Percentiles rank a stretch among this genome's conserved stretches.
These are phyloP conservation scores for Adansonia digitata DNA, from an alignment of 345 rosid genomes.

Conservation along the genomic window DNA sequence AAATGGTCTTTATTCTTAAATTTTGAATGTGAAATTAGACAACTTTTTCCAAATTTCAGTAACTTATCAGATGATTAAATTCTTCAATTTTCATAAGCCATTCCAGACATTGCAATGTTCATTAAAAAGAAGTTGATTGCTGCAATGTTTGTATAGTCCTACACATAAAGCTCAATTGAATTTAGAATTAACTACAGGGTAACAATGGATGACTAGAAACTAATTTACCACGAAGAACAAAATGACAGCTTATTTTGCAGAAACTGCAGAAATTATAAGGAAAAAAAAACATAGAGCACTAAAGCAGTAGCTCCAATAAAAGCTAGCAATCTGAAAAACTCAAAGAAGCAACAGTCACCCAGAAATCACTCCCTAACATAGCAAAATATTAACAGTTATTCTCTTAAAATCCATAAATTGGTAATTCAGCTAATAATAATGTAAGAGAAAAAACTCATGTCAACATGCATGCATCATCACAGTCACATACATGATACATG, in stretches of 20 bases:
- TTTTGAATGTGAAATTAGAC: neutral
- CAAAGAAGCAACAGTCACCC: too few species aligned
- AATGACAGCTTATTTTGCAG: neutral
- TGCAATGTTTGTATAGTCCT: neutral
- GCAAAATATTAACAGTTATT: too few species aligned
- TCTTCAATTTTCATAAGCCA: slow-evolving; percentile 3
- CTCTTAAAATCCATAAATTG: neutral
- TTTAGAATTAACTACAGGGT: neutral
- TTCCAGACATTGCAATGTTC: neutral
- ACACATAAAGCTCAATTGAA: neutral
- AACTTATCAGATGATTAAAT: neutral
- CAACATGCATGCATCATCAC: neutral
- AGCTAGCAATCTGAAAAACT: neutral
- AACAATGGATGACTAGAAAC: neutral
- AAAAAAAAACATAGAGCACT: neutral
- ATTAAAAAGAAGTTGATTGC: neutral
- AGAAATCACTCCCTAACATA: too few species aligned
- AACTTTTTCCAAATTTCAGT: neutral
- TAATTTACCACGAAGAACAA: neutral
- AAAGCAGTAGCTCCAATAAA: neutral
- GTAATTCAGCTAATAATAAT: neutral
- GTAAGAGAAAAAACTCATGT: neutral
- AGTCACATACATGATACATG: neutral
- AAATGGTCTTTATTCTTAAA: neutral
- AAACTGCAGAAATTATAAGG: neutral